Evolutionary conservation across 2,329 filamentous ascomycete species (phyloP).

Genomic region (Colletotrichum horii): DNA sequence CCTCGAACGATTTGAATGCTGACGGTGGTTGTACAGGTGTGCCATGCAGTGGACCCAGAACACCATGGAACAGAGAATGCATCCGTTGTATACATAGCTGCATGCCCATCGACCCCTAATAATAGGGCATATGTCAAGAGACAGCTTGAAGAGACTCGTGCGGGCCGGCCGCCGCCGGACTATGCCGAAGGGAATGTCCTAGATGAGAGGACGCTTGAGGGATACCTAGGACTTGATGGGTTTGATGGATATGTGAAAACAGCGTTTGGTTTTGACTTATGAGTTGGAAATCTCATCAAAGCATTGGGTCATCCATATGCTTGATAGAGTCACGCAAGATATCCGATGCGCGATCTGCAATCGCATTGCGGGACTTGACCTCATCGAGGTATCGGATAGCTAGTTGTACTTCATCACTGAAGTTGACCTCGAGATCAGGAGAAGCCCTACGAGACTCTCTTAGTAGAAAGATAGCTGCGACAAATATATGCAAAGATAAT

Average conservation of each 20-base stretch:
- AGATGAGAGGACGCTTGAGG: conserved; percentile 4
- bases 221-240: background rate
- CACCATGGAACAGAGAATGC: conserved; percentile 36
- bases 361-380: conserved; percentile 5
- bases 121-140: conserved; percentile 27
- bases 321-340: background rate
- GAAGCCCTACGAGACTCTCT: background rate
- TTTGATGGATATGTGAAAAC: background rate
- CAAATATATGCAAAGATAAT: conserved; percentile 7
- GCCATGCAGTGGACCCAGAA: conserved; percentile 44
- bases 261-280: conserved; percentile 4
- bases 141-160: conserved; percentile 34
- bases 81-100: conserved; percentile 39
- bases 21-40: conserved; percentile 26
- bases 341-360: background rate
- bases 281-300: background rate
- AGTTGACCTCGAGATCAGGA: background rate
- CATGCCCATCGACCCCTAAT: conserved; percentile 36
- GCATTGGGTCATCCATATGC: background rate
- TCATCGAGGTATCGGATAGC: conserved; percentile 6
- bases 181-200: conserved; percentile 38
- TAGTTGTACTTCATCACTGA: background rate
- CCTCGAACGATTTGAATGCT: background rate
- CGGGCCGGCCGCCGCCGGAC: conserved; percentile 48
- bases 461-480: background rate